Evolutionary conservation across 148 eudicot species (phyloP), one percentile per base, ranked within the genome.

Genomic region (Vaccinium darrowii): DNA sequence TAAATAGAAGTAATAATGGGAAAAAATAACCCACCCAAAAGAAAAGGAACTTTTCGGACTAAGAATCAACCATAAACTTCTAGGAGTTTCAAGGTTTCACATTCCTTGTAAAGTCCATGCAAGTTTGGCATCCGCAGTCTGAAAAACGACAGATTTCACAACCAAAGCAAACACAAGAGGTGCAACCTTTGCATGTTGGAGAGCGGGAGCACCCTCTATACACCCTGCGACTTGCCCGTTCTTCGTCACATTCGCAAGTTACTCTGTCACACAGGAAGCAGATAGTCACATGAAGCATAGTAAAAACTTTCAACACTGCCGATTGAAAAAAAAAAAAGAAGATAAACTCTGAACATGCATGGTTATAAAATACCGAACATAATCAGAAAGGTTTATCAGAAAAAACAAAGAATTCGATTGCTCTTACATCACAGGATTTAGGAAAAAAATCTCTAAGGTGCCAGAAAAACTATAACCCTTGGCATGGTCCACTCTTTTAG

Each of bases 151-250:
- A 94, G 82, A 83, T 85, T 33, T 88, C 87, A 71, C 98, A 94
- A 30, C 98, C 94, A 15, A 94, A 93, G 78, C 98, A 94, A 49
- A 93, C 95, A 54, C 98, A 94, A 79, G 92, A 91, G 8, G 91
- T 90, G 91, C 98, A 94, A 0, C 98, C 98, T 84, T 54, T 84
- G 87, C 98, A 94, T 23, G 91, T 89, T 47, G 92, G 86, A 33
- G 87, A 84, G 23, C 89, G 89, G 9, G 89, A 54, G 87, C 98
- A 94, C 6, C 95, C 93, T 82, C 91, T 89, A 76, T 89, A 91
- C 9, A 89, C 88, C 81, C 88, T 91, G 52, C 98, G 88, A 81
- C 92, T 91, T 23, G 91, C 95, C 53, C 98, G 85, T 63, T 94
- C 98, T 84, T 94, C 95, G 65, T 92, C 93, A 49, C 92, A 90